Conservation (phyloP, 352 stramenopile species). For the Phytophthora lateralis region DNA sequence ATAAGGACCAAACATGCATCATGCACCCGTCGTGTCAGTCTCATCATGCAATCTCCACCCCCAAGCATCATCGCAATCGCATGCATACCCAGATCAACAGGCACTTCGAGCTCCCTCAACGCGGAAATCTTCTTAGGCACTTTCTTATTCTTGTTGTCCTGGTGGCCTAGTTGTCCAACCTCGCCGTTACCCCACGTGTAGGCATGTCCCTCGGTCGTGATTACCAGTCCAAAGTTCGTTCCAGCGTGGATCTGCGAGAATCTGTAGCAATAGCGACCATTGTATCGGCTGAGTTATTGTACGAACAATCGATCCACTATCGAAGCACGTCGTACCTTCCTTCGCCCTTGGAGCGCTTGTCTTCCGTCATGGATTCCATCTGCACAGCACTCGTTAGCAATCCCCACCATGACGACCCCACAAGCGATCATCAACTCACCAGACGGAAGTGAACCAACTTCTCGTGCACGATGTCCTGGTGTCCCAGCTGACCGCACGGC, state of each 20-base stretch:
- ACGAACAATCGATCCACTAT: neutral
- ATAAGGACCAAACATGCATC: conserved; percentile 17
- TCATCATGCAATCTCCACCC: conserved; percentile 1
- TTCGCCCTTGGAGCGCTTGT: conserved; percentile 80
- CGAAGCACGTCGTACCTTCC: conserved; percentile 44
- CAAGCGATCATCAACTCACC: conserved; percentile 31
- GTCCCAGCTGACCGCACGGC: conserved; percentile 61
- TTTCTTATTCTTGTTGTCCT: conserved; percentile 90
- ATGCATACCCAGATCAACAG: conserved; percentile 59
- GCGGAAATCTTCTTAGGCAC: conserved; percentile 86
- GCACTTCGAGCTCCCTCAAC: conserved; percentile 77
- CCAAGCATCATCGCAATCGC: conserved; percentile 3
- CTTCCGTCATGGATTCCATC: conserved; percentile 70
- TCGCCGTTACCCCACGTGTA: conserved; percentile 87
- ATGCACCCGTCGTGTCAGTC: conserved; percentile 17
- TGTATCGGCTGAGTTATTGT: neutral
- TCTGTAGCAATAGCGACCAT: conserved; percentile 28
- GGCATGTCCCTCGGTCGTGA: conserved; percentile 67
- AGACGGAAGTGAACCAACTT: conserved; percentile 80
- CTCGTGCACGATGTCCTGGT: conserved; percentile 80
- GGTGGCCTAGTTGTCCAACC: conserved; percentile 76
- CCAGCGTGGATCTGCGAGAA: conserved; percentile 64
- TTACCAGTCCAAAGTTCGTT: conserved; percentile 59
- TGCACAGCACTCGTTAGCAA: conserved; percentile 28
- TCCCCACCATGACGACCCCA: neutral